These are phyloP conservation scores for Mycoemilia scoparia DNA, from an alignment of 192 early-diverging fungal genomes.

Conservation along the genomic window DNA sequence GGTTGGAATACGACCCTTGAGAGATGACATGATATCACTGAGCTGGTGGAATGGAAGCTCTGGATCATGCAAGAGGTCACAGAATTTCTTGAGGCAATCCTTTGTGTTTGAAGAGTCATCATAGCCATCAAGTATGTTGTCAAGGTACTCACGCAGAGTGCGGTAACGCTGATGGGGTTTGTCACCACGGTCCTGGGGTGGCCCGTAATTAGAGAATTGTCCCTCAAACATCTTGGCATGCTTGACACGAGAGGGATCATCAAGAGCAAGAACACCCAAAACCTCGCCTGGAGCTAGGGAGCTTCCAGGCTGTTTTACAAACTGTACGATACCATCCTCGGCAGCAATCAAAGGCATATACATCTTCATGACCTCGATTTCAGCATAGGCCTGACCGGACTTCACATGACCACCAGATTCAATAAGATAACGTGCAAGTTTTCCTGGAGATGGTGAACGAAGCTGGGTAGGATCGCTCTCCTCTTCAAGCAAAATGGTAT, in stretches of 20 bases:
- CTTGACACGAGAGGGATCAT: constrained; percentile 83
- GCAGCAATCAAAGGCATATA: constrained; percentile 92
- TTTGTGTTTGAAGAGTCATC: constrained; percentile 38
- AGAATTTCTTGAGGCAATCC: constrained; percentile 47
- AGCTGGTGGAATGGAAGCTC: constrained; percentile 79
- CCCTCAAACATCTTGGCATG: constrained; percentile 71
- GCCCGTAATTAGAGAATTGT: constrained; percentile 46
- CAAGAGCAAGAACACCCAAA: constrained; percentile 78
- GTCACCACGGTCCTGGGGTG: constrained; percentile 66
- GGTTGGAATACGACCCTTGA: constrained; percentile 72
- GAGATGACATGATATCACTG: constrained; percentile 53
- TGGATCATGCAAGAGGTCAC: constrained; percentile 49
- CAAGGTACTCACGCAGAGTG: constrained; percentile 39
- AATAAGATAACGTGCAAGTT: constrained; percentile 84
- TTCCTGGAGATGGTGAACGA: constrained; percentile 87
- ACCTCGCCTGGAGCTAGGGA: constrained; percentile 79
- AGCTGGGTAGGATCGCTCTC: constrained; percentile 96
- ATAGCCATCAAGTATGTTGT: constrained; percentile 69
- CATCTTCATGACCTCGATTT: constrained; percentile 99
- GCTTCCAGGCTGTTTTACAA: constrained; percentile 73
- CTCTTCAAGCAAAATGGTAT: constrained; percentile 83
- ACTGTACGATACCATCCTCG: constrained; percentile 79
- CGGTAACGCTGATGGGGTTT: constrained; percentile 77
- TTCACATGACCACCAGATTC: constrained; percentile 84
- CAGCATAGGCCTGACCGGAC: constrained; percentile 80